Evolutionary conservation across 257 asterid genomes (phyloP).

Genomic region (Ligustrum vulgare): DNA sequence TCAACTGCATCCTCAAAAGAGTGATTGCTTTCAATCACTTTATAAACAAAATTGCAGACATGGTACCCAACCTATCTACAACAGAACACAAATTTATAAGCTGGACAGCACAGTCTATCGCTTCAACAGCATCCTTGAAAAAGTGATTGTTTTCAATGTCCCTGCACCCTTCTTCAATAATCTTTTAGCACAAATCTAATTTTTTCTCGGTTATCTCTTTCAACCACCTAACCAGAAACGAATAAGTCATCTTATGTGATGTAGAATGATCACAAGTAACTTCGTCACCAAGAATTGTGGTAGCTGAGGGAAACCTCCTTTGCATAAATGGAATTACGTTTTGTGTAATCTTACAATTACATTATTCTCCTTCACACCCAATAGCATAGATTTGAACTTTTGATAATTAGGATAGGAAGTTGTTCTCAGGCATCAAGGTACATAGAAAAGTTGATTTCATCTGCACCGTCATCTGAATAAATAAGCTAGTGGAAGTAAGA

Average conservation of each 20-base stretch:
- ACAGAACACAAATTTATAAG: slow-evolving; percentile 81
- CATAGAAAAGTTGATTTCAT: slow-evolving; percentile 52
- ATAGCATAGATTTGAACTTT: slow-evolving; percentile 77
- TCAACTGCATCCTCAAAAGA: too few species aligned
- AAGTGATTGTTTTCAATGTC: slow-evolving; percentile 43
- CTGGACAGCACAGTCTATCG: slow-evolving; percentile 74
- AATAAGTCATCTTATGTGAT: slow-evolving; percentile 40
- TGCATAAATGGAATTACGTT: slow-evolving; percentile 82
- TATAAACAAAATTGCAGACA: slow-evolving; percentile 77
- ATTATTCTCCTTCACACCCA: slow-evolving; percentile 60
- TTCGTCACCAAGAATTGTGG: slow-evolving; percentile 29
- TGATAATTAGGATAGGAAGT: slow-evolving; percentile 82
- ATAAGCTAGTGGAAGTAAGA: slow-evolving; percentile 75
- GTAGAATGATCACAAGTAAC: slow-evolving; percentile 28
- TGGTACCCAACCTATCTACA: slow-evolving; percentile 75
- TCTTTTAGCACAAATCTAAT: slow-evolving; percentile 63
- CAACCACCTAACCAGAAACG: slow-evolving; percentile 85
- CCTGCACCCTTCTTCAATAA: slow-evolving; percentile 76
- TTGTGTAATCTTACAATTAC: slow-evolving; percentile 61
- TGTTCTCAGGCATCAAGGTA: slow-evolving; percentile 77
- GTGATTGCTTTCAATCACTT: too few species aligned
- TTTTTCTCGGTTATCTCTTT: slow-evolving; percentile 67
- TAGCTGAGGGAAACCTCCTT: slow-evolving; percentile 38
- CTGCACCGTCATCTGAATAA: slow-evolving; percentile 50
- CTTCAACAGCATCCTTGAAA: slow-evolving; percentile 67